Base-by-base conservation (phyloP, 73 alveolate species). In the Paramecium sexaurelia region DNA sequence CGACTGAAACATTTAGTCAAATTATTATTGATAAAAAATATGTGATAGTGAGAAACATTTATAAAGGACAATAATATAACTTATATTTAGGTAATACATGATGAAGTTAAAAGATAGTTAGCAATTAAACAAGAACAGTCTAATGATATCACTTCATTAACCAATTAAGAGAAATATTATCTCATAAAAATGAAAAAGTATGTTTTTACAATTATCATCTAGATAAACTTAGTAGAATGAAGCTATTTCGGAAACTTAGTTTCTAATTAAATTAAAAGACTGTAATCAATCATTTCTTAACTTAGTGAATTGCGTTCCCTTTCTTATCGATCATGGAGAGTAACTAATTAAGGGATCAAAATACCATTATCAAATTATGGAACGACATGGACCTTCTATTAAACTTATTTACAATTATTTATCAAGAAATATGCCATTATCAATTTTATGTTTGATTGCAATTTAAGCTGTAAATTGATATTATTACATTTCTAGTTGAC, bases 261-360 rank as follows among this genome's bases (percentile, higher is more conserved):
- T 73, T 73, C 56, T 73, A 24, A 73, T 15, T 73, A 73, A 24
- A 73, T 39, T 73, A 22, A 73, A 35, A 36, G 87, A 39, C 9
- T 27, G 87, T 73, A 73, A 33, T 35, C 33, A 39, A 17, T 51
- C 43, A 61, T 33, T 36, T 33, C 55, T 2, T 35, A 73, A n/a
- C 4, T 13, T 73, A 73, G 87, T 36, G 6, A 73, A 73, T 73
- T 73, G 87, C 35, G 87, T 73, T 73, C 87, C 87, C 33, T 36
- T 20, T 27, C 32, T 73, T 6, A 22, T 36, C n/a, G 22, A 33
- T 15, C 13, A 35, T 73, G 87, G 87, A n/a, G 87, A 73, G 43
- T 33, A 73, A 39, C 39, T 36, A 7, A 73, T 73, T 39, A 73
- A 36, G 17, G 55, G 66, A 73, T 32, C 73, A 5, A 39, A 24